Base-by-base conservation (phyloP, 2,329 filamentous ascomycete genomes). In the Aspergillus nomiae region DNA sequence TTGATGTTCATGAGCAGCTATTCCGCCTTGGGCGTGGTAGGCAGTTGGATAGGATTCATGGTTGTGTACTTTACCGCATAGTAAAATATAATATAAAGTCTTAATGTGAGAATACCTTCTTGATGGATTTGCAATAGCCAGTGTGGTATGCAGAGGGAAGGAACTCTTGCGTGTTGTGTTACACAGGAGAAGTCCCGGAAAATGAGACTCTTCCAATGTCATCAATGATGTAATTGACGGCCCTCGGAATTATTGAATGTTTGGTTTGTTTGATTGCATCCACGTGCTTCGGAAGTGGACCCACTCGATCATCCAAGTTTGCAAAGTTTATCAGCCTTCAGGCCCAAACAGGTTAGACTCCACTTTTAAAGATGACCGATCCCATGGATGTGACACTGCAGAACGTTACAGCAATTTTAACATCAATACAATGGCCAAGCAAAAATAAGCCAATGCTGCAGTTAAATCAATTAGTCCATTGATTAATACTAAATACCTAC, bases 1-100 rank as follows among this genome's bases (percentile, higher is more conserved):
- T 82, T 98, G 70, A 98, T 99, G 94, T 95, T 98, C 75, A 97
- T 90, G 69, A 98, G 94, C 82, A 91, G 92, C 14, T 99, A 98
- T 78, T 92, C 91, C 38, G 95, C 95, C 5, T 83, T 98, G 62
- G 95, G 95, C n/a, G 94, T 98, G 0, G 88, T 97, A 21, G 93
- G 92, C 3, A 98, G 95, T 79, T 98, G 94, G 94, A 73, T 97
- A 46, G 94, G 95, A 11, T 97, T 97, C 76, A 87, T 94, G 81
- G 91, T 96, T 36, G 93, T 98, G 57, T 98, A 94, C 79, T 94
- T 97, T 71, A 85, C 81, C n/a, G 77, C 73, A 59, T 79, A 74
- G 62, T 41, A 36, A 59, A 7, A 59, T 2, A 58, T 26, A 34
- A 10, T 55, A 24, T 54, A 58, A 32, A 56, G 34, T 51, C 41